Base-by-base conservation (phyloP, 2,329 filamentous ascomycete genomes). In the Xylaria sp. region DNA sequence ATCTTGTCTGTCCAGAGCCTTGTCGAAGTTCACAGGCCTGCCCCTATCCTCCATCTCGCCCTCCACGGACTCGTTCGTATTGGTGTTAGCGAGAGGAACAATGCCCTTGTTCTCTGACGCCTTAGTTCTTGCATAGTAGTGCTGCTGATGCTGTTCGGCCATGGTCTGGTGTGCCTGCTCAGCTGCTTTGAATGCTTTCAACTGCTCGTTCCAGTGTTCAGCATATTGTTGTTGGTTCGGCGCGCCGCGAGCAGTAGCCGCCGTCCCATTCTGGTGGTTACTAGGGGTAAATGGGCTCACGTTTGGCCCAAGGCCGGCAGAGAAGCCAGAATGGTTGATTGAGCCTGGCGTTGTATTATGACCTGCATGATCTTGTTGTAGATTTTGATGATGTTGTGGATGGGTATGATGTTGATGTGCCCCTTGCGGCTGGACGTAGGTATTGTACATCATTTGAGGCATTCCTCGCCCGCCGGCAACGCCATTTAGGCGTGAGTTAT, bases 171-270 rank as follows among this genome's bases (percentile, higher is more conserved):
- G 91, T 81, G 84, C 90, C 83, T 84, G 90, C 84, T 87, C 93
- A 76, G 93, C 89, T 71, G 93, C 92, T 73, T 94, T 92, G 71
- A 91, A 91, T 76, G 94, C 75, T 70, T 92, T 90, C 72, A 97
- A 82, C 82, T 99, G 96, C 78, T 96, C 91, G 72, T 91, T 90
- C 94, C 94, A 98, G 80, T 97, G 92, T 74, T 91, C 89, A 71
- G 82, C 63, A 27, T 66, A 89, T 53, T 85, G 80, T 64, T 83
- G 85, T 64, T 86, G 86, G 29, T 81, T 80, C 71, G 88, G 87
- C 3, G 82, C 83, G 37, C 81, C 82, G 59, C 88, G 82, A 21
- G 84, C 79, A 58, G 81, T 82, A 18, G 81, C 78, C 6, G 82
- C 76, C 64, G 89, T 87, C 42, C 88, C 88, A 75, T 90, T 90